These are phyloP conservation scores for Lagenidium sp. DNA, from an alignment of 352 stramenopile genomes.

Conservation along the genomic window DNA sequence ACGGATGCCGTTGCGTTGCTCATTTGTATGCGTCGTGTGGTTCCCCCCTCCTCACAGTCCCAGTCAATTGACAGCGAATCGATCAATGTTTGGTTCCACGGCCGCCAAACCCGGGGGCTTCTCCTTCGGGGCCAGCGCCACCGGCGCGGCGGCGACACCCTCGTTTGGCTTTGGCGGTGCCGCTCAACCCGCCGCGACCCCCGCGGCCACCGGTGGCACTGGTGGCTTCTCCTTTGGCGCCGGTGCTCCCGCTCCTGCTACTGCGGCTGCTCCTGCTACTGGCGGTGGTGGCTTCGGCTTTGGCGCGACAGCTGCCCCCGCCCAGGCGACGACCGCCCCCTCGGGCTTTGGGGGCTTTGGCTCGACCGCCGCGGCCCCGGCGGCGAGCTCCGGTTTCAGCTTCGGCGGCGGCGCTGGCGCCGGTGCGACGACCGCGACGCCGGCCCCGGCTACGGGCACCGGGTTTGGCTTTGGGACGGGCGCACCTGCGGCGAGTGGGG, in stretches of 20 bases:
- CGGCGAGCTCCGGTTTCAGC: slow-evolving; percentile 22
- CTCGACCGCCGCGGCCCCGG: slow-evolving; percentile 12
- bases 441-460: neutral
- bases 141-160: slow-evolving; percentile 2
- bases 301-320: slow-evolving; percentile 17
- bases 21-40: too few species aligned
- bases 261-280: slow-evolving; percentile 4
- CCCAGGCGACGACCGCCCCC: slow-evolving; percentile 12
- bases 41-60: too few species aligned
- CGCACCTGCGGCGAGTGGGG: slow-evolving; percentile 3
- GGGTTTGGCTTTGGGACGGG: slow-evolving; percentile 12
- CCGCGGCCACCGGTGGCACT: neutral
- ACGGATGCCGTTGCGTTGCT: too few species aligned
- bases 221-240: slow-evolving; percentile 17
- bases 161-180: slow-evolving; percentile 18
- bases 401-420: slow-evolving; percentile 24
- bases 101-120: slow-evolving; percentile 26
- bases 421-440: slow-evolving; percentile 1
- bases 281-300: slow-evolving; percentile 42
- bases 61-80: too few species aligned
- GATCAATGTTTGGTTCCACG: slow-evolving; percentile 53
- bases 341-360: slow-evolving; percentile 18
- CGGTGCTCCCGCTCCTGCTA: slow-evolving; percentile 10
- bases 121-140: slow-evolving; percentile 21
- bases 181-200: slow-evolving; percentile 6